Evolutionary conservation across 2,329 filamentous ascomycete species (phyloP).

Genomic region (Fusarium robinianum): DNA sequence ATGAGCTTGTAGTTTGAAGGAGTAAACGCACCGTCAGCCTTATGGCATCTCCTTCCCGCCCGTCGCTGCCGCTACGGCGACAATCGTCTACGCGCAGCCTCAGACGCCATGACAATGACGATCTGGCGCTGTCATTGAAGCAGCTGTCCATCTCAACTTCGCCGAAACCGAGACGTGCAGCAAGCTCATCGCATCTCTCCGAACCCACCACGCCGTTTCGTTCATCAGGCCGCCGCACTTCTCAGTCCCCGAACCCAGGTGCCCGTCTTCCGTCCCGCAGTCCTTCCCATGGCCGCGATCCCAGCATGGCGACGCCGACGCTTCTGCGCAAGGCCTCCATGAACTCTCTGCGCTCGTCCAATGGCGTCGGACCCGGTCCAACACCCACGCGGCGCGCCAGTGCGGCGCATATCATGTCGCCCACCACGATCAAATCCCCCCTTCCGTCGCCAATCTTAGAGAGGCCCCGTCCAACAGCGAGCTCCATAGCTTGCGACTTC

Average conservation of each 20-base stretch:
- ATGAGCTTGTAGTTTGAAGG: conserved; percentile 22
- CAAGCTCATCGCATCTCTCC: conserved; percentile 42
- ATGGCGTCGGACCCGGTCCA: conserved; percentile 44
- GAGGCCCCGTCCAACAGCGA: conserved; percentile 51
- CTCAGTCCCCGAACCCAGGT: conserved; percentile 32
- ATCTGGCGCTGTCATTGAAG: conserved; percentile 49
- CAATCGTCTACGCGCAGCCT: conserved; percentile 41
- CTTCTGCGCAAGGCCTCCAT: conserved; percentile 61
- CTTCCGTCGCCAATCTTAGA: conserved; percentile 40
- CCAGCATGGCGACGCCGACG: conserved; percentile 54
- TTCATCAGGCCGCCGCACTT: conserved; percentile 44
- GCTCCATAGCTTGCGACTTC: conserved; percentile 66
- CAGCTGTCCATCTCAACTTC: conserved; percentile 50
- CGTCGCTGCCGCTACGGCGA: conserved; percentile 41
- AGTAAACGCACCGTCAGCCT: conserved; percentile 10
- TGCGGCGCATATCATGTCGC: conserved; percentile 50
- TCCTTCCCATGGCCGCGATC: conserved; percentile 49
- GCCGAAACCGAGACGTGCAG: conserved; percentile 37
- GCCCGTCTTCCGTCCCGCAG: conserved; percentile 46
- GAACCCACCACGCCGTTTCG: conserved; percentile 45
- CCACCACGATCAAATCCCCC: conserved; percentile 47
- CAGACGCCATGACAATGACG: conserved; percentile 38
- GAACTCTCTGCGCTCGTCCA: conserved; percentile 59
- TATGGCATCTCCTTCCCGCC: conserved; percentile 39
- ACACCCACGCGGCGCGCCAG: conserved; percentile 55